phyloP scores from a whole-genome alignment of 2,329 filamentous ascomycete genomes.

The Endothia cerciana region DNA sequence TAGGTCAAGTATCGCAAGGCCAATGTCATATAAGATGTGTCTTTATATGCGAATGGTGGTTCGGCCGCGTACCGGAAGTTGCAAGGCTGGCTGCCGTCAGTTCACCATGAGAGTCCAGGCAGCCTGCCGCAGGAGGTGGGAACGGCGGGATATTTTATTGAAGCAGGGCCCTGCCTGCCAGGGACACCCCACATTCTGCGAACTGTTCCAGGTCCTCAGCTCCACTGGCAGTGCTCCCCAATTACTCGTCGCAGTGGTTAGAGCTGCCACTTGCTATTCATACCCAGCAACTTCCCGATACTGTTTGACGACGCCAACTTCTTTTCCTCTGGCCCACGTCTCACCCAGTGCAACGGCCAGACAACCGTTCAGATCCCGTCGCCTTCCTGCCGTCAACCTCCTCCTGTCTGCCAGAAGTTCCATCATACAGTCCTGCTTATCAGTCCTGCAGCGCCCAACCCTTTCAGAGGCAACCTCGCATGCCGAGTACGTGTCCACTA shows the following conservation, averaged over 20 bases:
- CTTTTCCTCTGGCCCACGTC: constrained; percentile 1
- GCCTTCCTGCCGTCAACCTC: neutral
- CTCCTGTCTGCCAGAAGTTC: constrained; percentile 14
- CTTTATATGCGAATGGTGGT: neutral
- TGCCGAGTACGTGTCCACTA: constrained; percentile 26
- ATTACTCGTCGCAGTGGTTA: constrained; percentile 4
- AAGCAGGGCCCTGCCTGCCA: neutral
- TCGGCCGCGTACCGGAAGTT: neutral
- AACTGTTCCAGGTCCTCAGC: constrained; percentile 8
- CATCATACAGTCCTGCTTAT: neutral
- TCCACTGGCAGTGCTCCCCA: constrained; percentile 1
- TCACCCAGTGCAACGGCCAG: neutral
- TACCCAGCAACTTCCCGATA: neutral
- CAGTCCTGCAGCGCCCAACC: neutral
- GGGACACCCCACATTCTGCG: constrained; percentile 5
- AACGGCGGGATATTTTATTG: too few relatives aligned
- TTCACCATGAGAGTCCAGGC: neutral
- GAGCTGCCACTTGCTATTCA: constrained; percentile 10
- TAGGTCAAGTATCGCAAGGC: neutral
- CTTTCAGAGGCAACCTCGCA: constrained; percentile 12
- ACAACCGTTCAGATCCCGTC: neutral
- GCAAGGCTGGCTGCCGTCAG: neutral
- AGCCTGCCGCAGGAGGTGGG: neutral
- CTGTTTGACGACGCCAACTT: constrained; percentile 6
- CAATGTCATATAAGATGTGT: neutral